Conservation (phyloP, 208 protist genomes). For the Porcisia hertigi region DNA sequence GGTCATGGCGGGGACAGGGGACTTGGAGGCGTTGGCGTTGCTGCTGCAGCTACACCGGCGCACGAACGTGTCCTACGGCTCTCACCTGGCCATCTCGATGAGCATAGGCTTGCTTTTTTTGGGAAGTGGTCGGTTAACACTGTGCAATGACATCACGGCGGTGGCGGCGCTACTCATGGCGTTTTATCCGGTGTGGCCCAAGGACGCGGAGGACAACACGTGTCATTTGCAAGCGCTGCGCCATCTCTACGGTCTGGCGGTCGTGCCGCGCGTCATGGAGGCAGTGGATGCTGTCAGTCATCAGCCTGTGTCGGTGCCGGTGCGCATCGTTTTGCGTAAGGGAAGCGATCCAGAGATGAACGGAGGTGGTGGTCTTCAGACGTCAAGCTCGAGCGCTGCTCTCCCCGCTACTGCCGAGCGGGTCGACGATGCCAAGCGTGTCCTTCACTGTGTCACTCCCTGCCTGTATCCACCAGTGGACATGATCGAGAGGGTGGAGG, state of each 20-base stretch:
- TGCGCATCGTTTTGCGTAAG: constrained; percentile 57
- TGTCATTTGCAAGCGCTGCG: constrained; percentile 91
- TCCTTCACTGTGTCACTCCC: constrained; percentile 39
- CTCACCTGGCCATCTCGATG: constrained; percentile 95
- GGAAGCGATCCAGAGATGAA: background rate
- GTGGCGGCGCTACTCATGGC: constrained; percentile 93
- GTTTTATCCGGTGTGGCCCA: constrained; percentile 94
- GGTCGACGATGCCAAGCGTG: background rate
- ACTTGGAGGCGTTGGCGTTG: constrained; percentile 71
- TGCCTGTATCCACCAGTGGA: constrained; percentile 73
- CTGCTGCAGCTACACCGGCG: constrained; percentile 73
- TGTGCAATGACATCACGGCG: constrained; percentile 77
- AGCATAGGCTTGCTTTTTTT: constrained; percentile 95
- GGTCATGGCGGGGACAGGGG: constrained; percentile 94
- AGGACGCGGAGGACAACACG: constrained; percentile 85
- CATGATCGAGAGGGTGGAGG: constrained; percentile 73
- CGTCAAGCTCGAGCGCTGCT: constrained; percentile 47
- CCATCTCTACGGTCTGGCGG: constrained; percentile 95
- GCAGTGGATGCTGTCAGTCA: constrained; percentile 91
- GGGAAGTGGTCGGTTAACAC: constrained; percentile 87
- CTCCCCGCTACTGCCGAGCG: background rate
- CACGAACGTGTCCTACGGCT: constrained; percentile 84
- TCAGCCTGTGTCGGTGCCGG: constrained; percentile 62
- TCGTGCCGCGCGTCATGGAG: constrained; percentile 91
- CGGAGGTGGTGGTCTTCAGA: background rate